Percentiles rank a stretch among this genome's conserved stretches.
Evolutionary conservation across 352 stramenopile genomes (phyloP).

Genomic region (Phytophthora brassicae): DNA sequence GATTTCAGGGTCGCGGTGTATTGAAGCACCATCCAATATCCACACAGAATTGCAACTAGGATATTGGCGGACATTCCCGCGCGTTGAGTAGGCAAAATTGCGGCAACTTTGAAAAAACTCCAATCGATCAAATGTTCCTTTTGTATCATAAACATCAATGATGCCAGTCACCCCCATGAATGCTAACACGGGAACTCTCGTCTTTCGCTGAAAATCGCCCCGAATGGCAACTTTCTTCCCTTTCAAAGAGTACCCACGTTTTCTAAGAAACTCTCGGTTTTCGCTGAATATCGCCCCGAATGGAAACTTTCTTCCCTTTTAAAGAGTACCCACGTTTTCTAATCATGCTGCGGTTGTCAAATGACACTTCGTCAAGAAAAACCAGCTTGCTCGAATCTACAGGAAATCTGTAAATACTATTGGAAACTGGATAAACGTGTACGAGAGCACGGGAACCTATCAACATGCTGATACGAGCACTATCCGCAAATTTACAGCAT

Average conservation of each 20-base stretch:
- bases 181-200: no score
- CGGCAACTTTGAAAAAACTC: conserved; percentile 28
- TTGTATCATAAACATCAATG: background rate
- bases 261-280: background rate
- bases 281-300: no score
- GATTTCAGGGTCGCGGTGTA: conserved; percentile 32
- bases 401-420: background rate
- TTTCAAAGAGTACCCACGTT: background rate
- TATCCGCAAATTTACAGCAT: background rate
- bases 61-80: conserved; percentile 20
- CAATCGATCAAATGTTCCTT: conserved; percentile 18
- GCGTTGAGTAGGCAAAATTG: conserved; percentile 13
- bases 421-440: conserved; percentile 1
- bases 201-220: no score
- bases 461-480: background rate
- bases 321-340: background rate
- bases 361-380: background rate
- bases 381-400: background rate
- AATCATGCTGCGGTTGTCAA: background rate
- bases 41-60: conserved; percentile 31
- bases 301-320: background rate
- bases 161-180: no score
- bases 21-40: conserved; percentile 35
- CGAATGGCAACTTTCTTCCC: background rate
- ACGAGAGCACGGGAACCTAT: background rate